phyloP scores from a whole-genome alignment of 768 basidiomycete genomes.

The Boletus patriciae region DNA sequence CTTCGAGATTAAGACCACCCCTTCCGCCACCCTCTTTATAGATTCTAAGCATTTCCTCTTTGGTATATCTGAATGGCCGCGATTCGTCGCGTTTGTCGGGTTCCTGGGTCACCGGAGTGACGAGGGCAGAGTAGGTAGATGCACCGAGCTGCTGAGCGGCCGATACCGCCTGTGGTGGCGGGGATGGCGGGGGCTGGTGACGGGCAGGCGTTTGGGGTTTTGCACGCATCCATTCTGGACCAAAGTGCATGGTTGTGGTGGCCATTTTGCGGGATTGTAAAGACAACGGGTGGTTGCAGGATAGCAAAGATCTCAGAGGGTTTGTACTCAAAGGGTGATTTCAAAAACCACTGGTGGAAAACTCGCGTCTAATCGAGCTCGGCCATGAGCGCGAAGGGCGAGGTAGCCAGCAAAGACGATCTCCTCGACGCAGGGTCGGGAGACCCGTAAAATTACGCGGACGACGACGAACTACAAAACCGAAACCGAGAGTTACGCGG shows the following conservation, averaged over 20 bases:
- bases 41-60: slow-evolving; percentile 80
- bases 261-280: slow-evolving; percentile 41
- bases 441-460: too few relatives aligned
- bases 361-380: slow-evolving; percentile 24
- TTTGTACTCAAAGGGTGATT: slow-evolving; percentile 19
- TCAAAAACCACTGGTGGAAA: slow-evolving; percentile 27
- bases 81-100: slow-evolving; percentile 60
- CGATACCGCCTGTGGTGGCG: slow-evolving; percentile 48
- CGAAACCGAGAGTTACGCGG: too few relatives aligned
- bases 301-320: not conserved
- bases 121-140: slow-evolving; percentile 71
- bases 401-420: too few relatives aligned
- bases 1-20: slow-evolving; percentile 76
- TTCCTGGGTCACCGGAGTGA: slow-evolving; percentile 43
- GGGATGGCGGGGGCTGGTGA: slow-evolving; percentile 56
- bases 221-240: slow-evolving; percentile 90
- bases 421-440: too few relatives aligned
- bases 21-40: slow-evolving; percentile 78
- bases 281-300: slow-evolving; percentile 2
- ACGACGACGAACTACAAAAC: too few relatives aligned
- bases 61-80: slow-evolving; percentile 85
- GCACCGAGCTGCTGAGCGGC: slow-evolving; percentile 52
- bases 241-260: slow-evolving; percentile 81
- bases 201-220: slow-evolving; percentile 61
- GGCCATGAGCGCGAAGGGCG: too few relatives aligned